phyloP scores from a whole-genome alignment of 129 eudicot species.

The Calendula officinalis region DNA sequence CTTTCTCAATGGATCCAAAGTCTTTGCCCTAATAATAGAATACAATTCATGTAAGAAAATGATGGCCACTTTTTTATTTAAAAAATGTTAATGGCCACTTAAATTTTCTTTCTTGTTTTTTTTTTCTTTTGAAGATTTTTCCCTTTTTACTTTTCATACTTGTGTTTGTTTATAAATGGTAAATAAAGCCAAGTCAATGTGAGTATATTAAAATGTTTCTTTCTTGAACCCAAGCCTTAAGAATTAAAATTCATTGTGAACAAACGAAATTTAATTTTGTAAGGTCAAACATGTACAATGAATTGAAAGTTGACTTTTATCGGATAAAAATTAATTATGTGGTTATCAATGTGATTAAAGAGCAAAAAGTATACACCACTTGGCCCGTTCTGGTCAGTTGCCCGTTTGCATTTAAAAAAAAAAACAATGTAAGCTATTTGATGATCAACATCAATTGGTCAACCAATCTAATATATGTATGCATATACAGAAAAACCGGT shows the following conservation, averaged over 20 bases:
- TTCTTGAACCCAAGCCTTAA: too few relatives aligned
- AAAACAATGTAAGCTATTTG: conserved; percentile 2
- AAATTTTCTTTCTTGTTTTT: conserved; percentile 3
- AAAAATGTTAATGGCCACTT: conserved; percentile 28
- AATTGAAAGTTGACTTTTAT: conserved; percentile 26
- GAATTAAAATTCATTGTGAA: too few relatives aligned
- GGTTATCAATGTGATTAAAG: conserved; percentile 3
- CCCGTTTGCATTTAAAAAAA: neutral
- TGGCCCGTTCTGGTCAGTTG: conserved; percentile 2
- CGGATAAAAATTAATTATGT: neutral
- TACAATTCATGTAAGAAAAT: conserved; percentile 45
- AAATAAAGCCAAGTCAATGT: conserved; percentile 37
- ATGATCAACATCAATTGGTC: conserved; percentile 14
- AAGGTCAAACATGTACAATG: neutral
- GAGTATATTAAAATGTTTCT: conserved; percentile 19
- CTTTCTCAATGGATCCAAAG: conserved; percentile 38
- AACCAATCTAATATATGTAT: conserved; percentile 9
- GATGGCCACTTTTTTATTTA: conserved; percentile 32
- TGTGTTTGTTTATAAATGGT: conserved; percentile 6
- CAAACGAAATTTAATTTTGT: too few relatives aligned
- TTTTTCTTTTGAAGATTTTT: neutral
- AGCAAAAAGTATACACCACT: conserved; percentile 4
- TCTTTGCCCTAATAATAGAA: conserved; percentile 41
- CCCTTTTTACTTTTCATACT: neutral
- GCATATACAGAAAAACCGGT: too few relatives aligned